These are phyloP conservation scores for Metschnikowia baotianmanensis DNA, from an alignment of 805 yeast genomes.

Conservation along the genomic window DNA sequence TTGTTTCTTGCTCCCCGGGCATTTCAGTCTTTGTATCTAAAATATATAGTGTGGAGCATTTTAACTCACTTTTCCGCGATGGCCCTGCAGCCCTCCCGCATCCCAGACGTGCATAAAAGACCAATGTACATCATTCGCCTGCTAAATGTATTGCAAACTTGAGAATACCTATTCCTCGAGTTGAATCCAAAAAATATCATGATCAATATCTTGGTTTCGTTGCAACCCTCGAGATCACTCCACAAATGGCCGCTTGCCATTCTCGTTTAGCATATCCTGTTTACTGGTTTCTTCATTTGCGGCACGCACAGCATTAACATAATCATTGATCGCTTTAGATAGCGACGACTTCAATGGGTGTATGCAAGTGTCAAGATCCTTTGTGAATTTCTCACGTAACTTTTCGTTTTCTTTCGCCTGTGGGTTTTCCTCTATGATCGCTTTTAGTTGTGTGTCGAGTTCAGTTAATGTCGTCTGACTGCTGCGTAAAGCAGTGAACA, in stretches of 20 bases:
- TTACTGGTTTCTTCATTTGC: slow-evolving; percentile 19
- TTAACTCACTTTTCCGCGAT: slow-evolving; percentile 10
- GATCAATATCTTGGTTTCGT: too few relatives aligned
- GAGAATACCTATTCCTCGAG: too few relatives aligned
- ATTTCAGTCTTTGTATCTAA: background rate
- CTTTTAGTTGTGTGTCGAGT: slow-evolving; percentile 25
- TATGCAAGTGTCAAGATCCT: slow-evolving; percentile 34
- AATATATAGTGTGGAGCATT: slow-evolving; percentile 1
- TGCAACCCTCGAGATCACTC: slow-evolving; percentile 1
- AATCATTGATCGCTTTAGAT: slow-evolving; percentile 35
- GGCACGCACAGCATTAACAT: slow-evolving; percentile 30
- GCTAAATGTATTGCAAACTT: too few relatives aligned
- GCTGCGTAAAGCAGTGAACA: slow-evolving; percentile 35
- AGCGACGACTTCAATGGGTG: slow-evolving; percentile 32
- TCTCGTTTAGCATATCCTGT: slow-evolving; percentile 25
- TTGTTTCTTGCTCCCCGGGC: slow-evolving; percentile 10
- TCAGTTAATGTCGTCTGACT: slow-evolving; percentile 30
- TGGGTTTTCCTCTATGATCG: slow-evolving; percentile 15
- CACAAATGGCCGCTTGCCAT: slow-evolving; percentile 33
- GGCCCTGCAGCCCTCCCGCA: slow-evolving; percentile 7
- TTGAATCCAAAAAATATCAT: too few relatives aligned
- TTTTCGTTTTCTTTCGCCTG: slow-evolving; percentile 27
- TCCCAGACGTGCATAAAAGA: slow-evolving; percentile 13
- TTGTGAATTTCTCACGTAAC: slow-evolving; percentile 30
- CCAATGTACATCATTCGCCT: too few relatives aligned